Conservation (phyloP, 2,329 filamentous ascomycete species). For the Pseudocercospora fuligena region DNA sequence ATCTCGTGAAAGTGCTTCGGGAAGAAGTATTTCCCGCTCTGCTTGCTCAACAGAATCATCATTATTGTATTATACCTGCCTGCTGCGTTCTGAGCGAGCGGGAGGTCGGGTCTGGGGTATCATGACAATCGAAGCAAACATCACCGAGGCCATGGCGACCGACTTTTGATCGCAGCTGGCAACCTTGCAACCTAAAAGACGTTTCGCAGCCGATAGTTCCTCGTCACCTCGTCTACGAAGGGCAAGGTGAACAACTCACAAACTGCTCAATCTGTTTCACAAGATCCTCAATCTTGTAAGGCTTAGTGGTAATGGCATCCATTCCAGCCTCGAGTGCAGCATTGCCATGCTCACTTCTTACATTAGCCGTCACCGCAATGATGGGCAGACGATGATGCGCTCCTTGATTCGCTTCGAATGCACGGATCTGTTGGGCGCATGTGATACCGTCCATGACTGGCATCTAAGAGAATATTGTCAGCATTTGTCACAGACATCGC, state of each 20-base stretch:
- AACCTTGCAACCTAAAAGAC: neutral
- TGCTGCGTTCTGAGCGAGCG: neutral
- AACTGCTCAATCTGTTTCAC: conserved; percentile 25
- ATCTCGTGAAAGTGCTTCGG: conserved; percentile 47
- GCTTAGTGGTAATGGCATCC: conserved; percentile 32
- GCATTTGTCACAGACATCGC: neutral
- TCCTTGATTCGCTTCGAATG: conserved; percentile 28
- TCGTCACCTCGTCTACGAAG: neutral
- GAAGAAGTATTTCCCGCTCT: neutral
- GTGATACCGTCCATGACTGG: conserved; percentile 38
- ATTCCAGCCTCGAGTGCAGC: conserved; percentile 36
- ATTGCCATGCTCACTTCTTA: conserved; percentile 34
- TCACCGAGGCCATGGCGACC: neutral
- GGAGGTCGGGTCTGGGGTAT: neutral
- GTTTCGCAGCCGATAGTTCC: neutral
- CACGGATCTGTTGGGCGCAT: conserved; percentile 34
- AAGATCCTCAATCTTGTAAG: conserved; percentile 31
- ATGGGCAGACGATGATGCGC: conserved; percentile 29
- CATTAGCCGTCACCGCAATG: conserved; percentile 40
- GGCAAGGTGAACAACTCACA: neutral
- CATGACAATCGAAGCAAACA: neutral
- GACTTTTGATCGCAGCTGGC: neutral
- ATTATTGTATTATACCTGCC: neutral
- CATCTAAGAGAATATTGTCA: conserved; percentile 29
- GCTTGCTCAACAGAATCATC: neutral